A percentile compares a stretch with the other conserved stretches of the same genome.
Conservation (phyloP, 1,284 basidiomycete species). For the Lentinula novae-zelandiae region DNA sequence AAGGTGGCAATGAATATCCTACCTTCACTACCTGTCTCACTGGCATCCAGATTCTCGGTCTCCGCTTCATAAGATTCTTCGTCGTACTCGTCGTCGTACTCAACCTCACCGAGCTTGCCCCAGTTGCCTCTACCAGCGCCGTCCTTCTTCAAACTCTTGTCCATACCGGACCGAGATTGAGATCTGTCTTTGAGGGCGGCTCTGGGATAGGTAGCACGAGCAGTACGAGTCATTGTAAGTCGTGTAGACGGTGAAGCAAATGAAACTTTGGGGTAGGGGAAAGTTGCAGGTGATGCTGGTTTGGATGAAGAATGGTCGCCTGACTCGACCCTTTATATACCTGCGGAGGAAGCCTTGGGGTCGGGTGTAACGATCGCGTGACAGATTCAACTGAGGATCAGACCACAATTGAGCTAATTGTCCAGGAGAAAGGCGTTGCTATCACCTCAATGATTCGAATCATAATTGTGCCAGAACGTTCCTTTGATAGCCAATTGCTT, state of each 20-base stretch:
- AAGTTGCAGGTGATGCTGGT: neutral
- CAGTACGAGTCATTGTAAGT: constrained; percentile 65
- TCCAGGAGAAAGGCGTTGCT: neutral
- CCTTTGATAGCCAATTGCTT: neutral
- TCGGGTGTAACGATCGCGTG: constrained; percentile 4
- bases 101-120: constrained; percentile 59
- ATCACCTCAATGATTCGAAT: neutral
- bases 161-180: constrained; percentile 72
- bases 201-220: constrained; percentile 67
- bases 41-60: neutral
- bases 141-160: constrained; percentile 72
- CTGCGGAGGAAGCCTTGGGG: neutral
- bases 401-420: neutral
- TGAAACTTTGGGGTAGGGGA: neutral
- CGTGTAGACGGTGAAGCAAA: neutral
- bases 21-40: constrained; percentile 5
- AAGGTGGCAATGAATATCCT: neutral
- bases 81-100: constrained; percentile 9
- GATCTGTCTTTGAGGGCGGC: constrained; percentile 78
- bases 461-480: neutral
- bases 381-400: neutral
- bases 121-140: constrained; percentile 83
- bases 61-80: neutral
- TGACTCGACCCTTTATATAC: neutral
- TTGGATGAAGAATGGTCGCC: neutral